Percentiles rank a stretch among this genome's conserved stretches.
Conservation (phyloP, 2,329 filamentous ascomycete species). For the Monosporascus sp. region DNA sequence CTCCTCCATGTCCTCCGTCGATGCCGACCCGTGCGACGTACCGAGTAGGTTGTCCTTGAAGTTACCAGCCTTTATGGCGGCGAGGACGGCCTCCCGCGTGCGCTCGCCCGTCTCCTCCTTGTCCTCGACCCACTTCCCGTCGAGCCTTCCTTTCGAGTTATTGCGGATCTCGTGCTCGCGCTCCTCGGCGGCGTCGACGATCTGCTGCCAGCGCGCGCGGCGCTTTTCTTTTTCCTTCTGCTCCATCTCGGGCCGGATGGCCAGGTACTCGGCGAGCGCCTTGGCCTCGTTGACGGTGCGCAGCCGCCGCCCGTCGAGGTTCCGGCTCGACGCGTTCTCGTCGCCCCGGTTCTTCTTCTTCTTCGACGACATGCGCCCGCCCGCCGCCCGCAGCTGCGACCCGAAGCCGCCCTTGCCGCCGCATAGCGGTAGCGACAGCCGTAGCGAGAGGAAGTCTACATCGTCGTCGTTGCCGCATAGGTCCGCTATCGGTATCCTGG, state of each 20-base stretch:
- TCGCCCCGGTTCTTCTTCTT: conserved; percentile 82
- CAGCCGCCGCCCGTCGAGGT: conserved; percentile 82
- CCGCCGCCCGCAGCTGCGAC: conserved; percentile 91
- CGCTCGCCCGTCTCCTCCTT: conserved; percentile 87
- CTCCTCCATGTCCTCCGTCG: conserved; percentile 29
- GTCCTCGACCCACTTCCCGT: conserved; percentile 91
- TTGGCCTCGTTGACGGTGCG: conserved; percentile 95
- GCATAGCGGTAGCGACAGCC: conserved; percentile 70
- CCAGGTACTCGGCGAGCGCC: conserved; percentile 87
- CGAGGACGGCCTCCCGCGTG: conserved; percentile 69
- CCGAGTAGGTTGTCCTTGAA: conserved; percentile 55
- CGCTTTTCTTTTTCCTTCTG: conserved; percentile 85
- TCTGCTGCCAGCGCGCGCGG: conserved; percentile 77
- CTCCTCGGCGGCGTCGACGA: conserved; percentile 78
- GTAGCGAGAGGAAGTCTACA: conserved; percentile 74
- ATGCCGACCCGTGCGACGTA: conserved; percentile 45
- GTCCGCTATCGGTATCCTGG: conserved; percentile 50
- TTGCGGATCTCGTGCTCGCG: conserved; percentile 78
- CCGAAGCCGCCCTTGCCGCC: conserved; percentile 98
- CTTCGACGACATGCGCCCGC: conserved; percentile 94
- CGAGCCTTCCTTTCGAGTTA: conserved; percentile 65
- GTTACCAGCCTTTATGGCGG: conserved; percentile 60
- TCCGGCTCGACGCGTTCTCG: conserved; percentile 84
- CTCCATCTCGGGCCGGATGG: conserved; percentile 96
- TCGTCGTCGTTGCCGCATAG: conserved; percentile 47